phyloP scores from a whole-genome alignment of 768 basidiomycete genomes.

The Phallus indusiatus region DNA sequence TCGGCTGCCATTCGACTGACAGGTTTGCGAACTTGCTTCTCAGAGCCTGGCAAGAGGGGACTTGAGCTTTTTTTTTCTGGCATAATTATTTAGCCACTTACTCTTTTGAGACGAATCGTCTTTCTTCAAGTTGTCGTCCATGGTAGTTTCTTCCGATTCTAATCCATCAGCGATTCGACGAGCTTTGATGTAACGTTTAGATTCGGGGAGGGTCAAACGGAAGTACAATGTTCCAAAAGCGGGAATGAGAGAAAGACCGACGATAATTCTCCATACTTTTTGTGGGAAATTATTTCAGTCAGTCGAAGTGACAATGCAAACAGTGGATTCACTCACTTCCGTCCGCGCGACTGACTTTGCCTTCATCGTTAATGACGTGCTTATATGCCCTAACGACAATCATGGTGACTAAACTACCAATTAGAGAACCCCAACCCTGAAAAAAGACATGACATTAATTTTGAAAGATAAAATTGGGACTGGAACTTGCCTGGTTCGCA shows the following conservation, averaged over 20 bases:
- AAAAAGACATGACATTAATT: slow-evolving; percentile 10
- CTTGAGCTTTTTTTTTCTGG: too few relatives aligned
- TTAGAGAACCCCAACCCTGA: slow-evolving; percentile 69
- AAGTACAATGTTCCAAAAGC: slow-evolving; percentile 69
- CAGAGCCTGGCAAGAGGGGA: too few relatives aligned
- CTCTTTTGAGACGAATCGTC: slow-evolving; percentile 14
- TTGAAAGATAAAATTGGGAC: not conserved
- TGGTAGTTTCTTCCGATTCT: not conserved
- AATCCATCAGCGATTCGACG: slow-evolving; percentile 20
- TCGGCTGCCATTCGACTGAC: slow-evolving; percentile 19
- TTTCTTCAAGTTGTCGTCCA: slow-evolving; percentile 19
- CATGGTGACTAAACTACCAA: slow-evolving; percentile 53
- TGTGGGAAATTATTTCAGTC: not conserved
- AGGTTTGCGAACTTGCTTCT: slow-evolving; percentile 1
- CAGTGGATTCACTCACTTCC: slow-evolving; percentile 37
- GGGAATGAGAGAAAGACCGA: slow-evolving; percentile 68
- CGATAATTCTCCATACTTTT: slow-evolving; percentile 60
- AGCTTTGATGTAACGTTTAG: slow-evolving; percentile 43
- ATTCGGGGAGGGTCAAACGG: slow-evolving; percentile 64
- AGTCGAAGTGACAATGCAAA: not conserved
- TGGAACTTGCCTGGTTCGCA: slow-evolving; percentile 29
- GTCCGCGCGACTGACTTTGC: slow-evolving; percentile 55
- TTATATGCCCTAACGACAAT: slow-evolving; percentile 58
- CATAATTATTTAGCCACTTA: not conserved
- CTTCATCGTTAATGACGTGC: slow-evolving; percentile 47